A percentile compares a stretch with the other conserved stretches of the same genome.
These are phyloP conservation scores for Fusarium anthophilum DNA, from an alignment of 2,329 filamentous ascomycete species.

Conservation along the genomic window DNA sequence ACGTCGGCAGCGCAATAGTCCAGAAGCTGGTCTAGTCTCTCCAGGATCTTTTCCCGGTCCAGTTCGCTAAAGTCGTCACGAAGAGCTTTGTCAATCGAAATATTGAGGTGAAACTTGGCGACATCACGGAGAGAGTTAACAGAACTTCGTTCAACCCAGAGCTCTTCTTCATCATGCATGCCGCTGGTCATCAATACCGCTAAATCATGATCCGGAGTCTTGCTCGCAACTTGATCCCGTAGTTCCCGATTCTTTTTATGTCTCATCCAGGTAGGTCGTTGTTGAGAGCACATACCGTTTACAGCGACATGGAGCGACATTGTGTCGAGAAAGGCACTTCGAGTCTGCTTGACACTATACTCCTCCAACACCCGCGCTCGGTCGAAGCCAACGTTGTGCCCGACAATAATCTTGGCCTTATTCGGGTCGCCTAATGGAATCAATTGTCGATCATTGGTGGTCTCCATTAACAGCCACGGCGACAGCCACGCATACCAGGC, in stretches of 20 bases:
- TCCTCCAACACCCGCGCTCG: slow-evolving; percentile 89
- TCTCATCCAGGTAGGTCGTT: slow-evolving; percentile 97
- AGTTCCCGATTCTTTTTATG: slow-evolving; percentile 90
- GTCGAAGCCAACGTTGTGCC: slow-evolving; percentile 97
- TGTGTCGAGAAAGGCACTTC: slow-evolving; percentile 91
- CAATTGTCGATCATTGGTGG: slow-evolving; percentile 78
- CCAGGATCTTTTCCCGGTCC: slow-evolving; percentile 74
- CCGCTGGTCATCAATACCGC: slow-evolving; percentile 74
- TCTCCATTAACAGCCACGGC: slow-evolving; percentile 90
- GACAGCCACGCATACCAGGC: slow-evolving; percentile 99
- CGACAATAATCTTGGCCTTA: slow-evolving; percentile 80
- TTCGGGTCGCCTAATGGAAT: slow-evolving; percentile 85
- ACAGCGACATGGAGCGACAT: slow-evolving; percentile 98
- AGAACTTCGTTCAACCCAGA: slow-evolving; percentile 95
- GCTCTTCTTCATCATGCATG: slow-evolving; percentile 87
- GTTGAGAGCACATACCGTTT: slow-evolving; percentile 98
- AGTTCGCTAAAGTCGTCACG: slow-evolving; percentile 88
- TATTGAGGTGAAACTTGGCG: slow-evolving; percentile 92
- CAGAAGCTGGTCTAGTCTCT: slow-evolving; percentile 81
- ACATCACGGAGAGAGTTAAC: slow-evolving; percentile 96
- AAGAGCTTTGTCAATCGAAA: slow-evolving; percentile 88
- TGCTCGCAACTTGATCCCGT: slow-evolving; percentile 78
- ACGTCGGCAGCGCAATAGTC: slow-evolving; percentile 97
- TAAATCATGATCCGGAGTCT: slow-evolving; percentile 76
- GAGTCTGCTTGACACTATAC: slow-evolving; percentile 83